These are phyloP conservation scores for Cryptococcus depauperatus DNA, from an alignment of 1,284 basidiomycete species.

Conservation along the genomic window DNA sequence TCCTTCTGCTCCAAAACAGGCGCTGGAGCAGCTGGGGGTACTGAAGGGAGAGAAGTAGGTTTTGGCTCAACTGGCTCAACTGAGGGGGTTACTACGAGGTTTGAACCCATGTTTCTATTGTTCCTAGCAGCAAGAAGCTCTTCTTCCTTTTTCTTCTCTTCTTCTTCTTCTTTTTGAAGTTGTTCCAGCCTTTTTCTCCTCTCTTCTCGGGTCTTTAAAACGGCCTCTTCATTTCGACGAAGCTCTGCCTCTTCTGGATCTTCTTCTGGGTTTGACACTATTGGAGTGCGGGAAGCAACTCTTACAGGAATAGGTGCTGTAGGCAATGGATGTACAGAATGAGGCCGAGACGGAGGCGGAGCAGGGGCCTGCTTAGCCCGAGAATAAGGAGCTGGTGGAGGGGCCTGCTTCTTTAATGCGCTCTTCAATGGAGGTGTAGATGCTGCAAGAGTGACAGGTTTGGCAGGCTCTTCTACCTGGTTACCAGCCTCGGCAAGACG, in stretches of 20 bases:
- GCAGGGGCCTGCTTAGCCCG: slow-evolving; percentile 14
- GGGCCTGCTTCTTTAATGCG: slow-evolving; percentile 32
- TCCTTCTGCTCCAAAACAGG: slow-evolving; percentile 12
- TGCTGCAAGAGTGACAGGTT: slow-evolving; percentile 22
- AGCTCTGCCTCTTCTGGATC: slow-evolving; percentile 60
- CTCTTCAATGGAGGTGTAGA: slow-evolving; percentile 29
- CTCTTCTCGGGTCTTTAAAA: slow-evolving; percentile 60
- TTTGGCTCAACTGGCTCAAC: background rate
- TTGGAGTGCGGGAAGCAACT: slow-evolving; percentile 42
- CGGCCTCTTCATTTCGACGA: slow-evolving; percentile 56
- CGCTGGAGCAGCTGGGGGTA: slow-evolving; percentile 21
- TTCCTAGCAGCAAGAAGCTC: slow-evolving; percentile 47
- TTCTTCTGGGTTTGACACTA: slow-evolving; percentile 40
- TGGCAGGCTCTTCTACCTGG: slow-evolving; percentile 46
- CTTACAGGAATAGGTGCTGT: slow-evolving; percentile 41
- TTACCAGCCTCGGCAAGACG: slow-evolving; percentile 47
- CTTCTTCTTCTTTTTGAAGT: slow-evolving; percentile 65
- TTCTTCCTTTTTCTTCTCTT: slow-evolving; percentile 58
- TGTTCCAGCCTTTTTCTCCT: slow-evolving; percentile 55
- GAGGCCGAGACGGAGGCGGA: slow-evolving; percentile 20
- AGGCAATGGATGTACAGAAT: slow-evolving; percentile 29
- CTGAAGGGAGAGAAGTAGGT: slow-evolving; percentile 13
- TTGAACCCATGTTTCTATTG: slow-evolving; percentile 18
- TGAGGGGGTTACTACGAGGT: slow-evolving; percentile 6
- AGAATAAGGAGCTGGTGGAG: slow-evolving; percentile 28